A percentile compares a stretch with the other conserved stretches of the same genome.
These are phyloP conservation scores for Trichoderma sp. DNA, from an alignment of 2,329 filamentous ascomycete species.

Conservation along the genomic window DNA sequence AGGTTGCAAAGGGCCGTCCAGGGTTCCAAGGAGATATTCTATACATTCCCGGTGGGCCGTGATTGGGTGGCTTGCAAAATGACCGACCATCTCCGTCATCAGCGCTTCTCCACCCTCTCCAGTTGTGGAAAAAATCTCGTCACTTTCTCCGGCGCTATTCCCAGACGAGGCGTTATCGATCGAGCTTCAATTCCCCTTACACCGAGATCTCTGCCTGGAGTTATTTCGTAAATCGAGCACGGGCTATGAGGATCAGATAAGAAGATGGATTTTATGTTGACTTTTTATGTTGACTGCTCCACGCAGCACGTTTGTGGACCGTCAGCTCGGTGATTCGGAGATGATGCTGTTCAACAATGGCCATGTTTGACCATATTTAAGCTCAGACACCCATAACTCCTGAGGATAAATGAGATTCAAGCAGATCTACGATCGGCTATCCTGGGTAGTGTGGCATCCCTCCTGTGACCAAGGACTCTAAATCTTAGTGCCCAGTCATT, in stretches of 20 bases:
- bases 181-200: neutral
- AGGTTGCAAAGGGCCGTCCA: neutral
- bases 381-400: neutral
- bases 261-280: neutral
- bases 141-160: conserved; percentile 2
- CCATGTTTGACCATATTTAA: neutral
- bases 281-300: neutral
- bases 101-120: neutral
- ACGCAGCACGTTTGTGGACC: neutral
- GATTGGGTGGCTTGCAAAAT: conserved; percentile 8
- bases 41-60: neutral
- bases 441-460: neutral
- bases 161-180: neutral
- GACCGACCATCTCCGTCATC: conserved; percentile 12
- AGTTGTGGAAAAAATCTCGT: neutral
- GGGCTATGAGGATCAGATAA: neutral
- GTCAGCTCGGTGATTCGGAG: neutral
- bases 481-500: neutral
- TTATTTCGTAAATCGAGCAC: conserved; percentile 8
- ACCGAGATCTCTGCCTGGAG: neutral
- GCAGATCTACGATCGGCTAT: conserved; percentile 3
- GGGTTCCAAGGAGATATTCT: neutral
- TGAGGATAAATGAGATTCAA: neutral
- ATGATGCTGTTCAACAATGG: neutral
- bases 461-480: neutral